phyloP scores from a whole-genome alignment of 768 basidiomycete species.

The Amanita muscaria region DNA sequence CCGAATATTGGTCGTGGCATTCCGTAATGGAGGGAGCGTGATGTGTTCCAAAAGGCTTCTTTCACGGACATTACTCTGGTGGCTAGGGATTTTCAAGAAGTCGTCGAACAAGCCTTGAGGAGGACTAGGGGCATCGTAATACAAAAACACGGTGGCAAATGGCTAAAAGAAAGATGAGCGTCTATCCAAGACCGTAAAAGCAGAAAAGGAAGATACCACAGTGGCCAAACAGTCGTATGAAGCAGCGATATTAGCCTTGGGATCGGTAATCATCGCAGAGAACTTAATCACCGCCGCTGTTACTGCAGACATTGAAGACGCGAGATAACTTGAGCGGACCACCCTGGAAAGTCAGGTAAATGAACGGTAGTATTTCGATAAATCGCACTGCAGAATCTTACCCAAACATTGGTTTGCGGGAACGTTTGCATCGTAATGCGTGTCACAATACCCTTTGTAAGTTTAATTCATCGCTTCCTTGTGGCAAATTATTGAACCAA shows the following conservation, averaged over 20 bases:
- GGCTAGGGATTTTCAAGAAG: neutral
- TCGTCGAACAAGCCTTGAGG: neutral
- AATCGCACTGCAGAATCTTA: slow-evolving; percentile 18
- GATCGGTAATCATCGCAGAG: slow-evolving; percentile 33
- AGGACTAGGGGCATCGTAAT: neutral
- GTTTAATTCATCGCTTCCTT: neutral
- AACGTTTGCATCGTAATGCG: slow-evolving; percentile 44
- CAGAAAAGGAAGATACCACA: no score
- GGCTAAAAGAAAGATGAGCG: slow-evolving; percentile 10
- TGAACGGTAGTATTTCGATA: neutral
- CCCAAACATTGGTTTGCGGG: slow-evolving; percentile 55
- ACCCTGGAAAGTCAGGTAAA: slow-evolving; percentile 26
- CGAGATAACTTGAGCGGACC: slow-evolving; percentile 33
- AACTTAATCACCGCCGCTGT: slow-evolving; percentile 33
- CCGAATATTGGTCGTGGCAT: neutral
- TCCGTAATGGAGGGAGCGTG: no score
- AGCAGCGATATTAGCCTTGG: slow-evolving; percentile 30
- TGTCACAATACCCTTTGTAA: slow-evolving; percentile 46
- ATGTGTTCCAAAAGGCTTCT: neutral
- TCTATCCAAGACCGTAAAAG: no score
- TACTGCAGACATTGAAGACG: slow-evolving; percentile 17
- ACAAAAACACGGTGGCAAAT: slow-evolving; percentile 21
- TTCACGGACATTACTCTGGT: neutral
- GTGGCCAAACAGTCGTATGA: no score
- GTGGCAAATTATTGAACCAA: neutral